A percentile compares a stretch with the other conserved stretches of the same genome.
Conservation (phyloP, 1,284 basidiomycete genomes). For the Hymenochaete sp. region DNA sequence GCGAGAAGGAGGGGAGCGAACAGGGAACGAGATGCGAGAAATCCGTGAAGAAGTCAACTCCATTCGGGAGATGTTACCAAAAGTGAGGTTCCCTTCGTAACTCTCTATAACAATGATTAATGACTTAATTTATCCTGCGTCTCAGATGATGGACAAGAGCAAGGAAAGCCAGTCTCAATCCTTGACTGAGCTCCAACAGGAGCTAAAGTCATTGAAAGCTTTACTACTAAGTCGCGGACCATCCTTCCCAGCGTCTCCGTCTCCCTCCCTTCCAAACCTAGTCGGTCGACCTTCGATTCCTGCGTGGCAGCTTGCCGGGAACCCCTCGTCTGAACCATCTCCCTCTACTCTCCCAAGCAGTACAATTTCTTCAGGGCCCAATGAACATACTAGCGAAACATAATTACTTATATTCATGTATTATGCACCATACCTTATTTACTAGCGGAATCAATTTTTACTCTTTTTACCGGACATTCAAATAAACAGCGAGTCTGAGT, state of each 20-base stretch:
- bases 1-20: slow-evolving; percentile 68
- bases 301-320: slow-evolving; percentile 70
- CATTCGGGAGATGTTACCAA: slow-evolving; percentile 85
- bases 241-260: slow-evolving; percentile 38
- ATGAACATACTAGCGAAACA: too few relatives aligned
- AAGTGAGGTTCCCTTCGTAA: slow-evolving; percentile 41
- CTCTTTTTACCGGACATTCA: too few relatives aligned
- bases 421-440: too few relatives aligned
- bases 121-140: slow-evolving; percentile 2
- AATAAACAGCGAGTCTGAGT: too few relatives aligned
- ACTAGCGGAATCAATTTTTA: too few relatives aligned
- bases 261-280: slow-evolving; percentile 39
- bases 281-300: slow-evolving; percentile 71
- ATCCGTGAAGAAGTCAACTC: slow-evolving; percentile 87
- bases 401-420: too few relatives aligned
- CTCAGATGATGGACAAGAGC: slow-evolving; percentile 89
- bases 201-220: slow-evolving; percentile 91
- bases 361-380: too few relatives aligned
- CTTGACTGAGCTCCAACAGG: slow-evolving; percentile 81
- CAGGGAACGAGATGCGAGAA: slow-evolving; percentile 86
- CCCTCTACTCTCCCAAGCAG: not conserved
- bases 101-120: too few relatives aligned
- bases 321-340: not conserved
- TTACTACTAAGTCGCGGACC: slow-evolving; percentile 77
- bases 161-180: slow-evolving; percentile 76